Evolutionary conservation across 177 flowering plant genomes (phyloP).

Genomic region (Telopea speciosissima): DNA sequence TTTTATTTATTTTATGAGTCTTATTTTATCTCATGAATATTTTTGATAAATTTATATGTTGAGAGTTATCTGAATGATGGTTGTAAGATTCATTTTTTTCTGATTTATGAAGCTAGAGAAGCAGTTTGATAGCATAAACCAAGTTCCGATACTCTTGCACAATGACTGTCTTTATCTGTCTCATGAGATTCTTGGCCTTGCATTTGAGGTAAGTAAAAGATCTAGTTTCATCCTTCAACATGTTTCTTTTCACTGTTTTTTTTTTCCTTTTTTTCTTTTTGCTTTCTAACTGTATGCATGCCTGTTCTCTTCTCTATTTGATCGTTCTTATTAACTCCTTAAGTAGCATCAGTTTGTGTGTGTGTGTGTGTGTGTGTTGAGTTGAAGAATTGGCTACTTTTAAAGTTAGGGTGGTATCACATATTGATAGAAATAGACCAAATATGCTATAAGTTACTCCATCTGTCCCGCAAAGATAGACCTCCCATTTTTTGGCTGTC

Average conservation of each 20-base stretch:
- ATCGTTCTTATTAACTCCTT: background rate
- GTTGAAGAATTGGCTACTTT: no score
- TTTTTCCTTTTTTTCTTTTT: background rate
- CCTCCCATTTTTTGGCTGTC: no score
- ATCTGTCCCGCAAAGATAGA: no score
- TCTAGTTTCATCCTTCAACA: background rate
- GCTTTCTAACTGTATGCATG: background rate
- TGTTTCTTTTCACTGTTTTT: no score
- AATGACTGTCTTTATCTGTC: constrained; percentile 85
- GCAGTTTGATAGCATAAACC: constrained; percentile 79
- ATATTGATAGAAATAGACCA: no score
- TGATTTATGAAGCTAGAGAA: constrained; percentile 67
- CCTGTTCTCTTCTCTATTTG: background rate
- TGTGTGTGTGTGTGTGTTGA: no score
- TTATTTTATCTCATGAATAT: no score
- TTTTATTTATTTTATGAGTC: no score
- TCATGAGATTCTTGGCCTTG: constrained; percentile 86
- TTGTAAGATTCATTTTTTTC: constrained; percentile 9
- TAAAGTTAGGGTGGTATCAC: no score
- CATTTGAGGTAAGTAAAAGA: constrained; percentile 65
- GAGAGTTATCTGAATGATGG: background rate
- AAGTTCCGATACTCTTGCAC: constrained; percentile 80
- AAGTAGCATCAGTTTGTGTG: no score
- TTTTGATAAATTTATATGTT: background rate
- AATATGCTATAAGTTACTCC: no score